A percentile compares a stretch with the other conserved stretches of the same genome.
Conservation (phyloP, 441 rosid species). For the Pelargonium myrrhifolium region DNA sequence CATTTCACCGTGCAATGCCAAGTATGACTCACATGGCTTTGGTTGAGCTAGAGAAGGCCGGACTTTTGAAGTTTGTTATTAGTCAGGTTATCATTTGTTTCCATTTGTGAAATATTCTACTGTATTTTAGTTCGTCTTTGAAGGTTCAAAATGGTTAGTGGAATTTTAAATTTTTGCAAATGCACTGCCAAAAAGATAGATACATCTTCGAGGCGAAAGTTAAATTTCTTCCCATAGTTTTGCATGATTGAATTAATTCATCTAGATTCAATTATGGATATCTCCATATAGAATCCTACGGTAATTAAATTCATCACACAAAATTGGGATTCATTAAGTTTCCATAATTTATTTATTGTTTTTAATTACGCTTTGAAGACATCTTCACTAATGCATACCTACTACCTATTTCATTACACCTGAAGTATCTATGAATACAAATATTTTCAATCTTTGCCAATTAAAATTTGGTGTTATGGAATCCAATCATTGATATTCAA, state of each 20-base stretch:
- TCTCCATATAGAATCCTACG: too few relatives aligned
- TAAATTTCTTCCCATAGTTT: too few relatives aligned
- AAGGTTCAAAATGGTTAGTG: background rate
- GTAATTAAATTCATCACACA: too few relatives aligned
- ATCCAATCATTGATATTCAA: background rate
- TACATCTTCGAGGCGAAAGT: too few relatives aligned
- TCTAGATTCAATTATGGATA: too few relatives aligned
- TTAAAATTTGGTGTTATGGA: background rate
- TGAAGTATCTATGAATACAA: background rate
- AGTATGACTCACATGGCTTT: conserved; percentile 4
- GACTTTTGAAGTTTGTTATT: background rate
- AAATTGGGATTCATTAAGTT: too few relatives aligned
- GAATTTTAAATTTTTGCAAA: background rate
- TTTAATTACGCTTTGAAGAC: too few relatives aligned
- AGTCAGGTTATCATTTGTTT: background rate
- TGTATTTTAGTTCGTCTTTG: background rate
- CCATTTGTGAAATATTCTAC: background rate
- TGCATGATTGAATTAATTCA: too few relatives aligned
- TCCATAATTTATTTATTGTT: too few relatives aligned
- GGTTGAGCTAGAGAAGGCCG: background rate
- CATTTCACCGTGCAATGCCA: background rate
- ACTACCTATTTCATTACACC: background rate
- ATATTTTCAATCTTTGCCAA: background rate
- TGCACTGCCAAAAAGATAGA: too few relatives aligned
- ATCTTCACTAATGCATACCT: background rate